Evolutionary conservation across 2,329 filamentous ascomycete species (phyloP), one percentile per base, ranked within the genome.

Genomic region (Claviceps maximensis): DNA sequence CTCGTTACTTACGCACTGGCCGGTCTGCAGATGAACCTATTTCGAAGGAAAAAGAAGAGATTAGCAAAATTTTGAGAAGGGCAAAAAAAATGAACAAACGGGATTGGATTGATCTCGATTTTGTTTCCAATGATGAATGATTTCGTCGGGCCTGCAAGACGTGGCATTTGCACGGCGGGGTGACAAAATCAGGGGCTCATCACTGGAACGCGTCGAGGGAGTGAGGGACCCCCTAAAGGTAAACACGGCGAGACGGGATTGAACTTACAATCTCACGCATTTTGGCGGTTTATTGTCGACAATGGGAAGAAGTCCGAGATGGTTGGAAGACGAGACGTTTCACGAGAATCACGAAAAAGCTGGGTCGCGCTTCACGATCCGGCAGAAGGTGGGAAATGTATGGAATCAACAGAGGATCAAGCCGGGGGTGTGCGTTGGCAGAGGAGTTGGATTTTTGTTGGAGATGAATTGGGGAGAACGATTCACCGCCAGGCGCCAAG

Each of bases 21-120:
- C 93, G 81, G 91, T 97, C 80, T 97, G 93, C 67, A 98, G 89
- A 78, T 97, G 93, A 76, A 97, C 90, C 91, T 97, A 71, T 67
- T 70, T 70, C 79, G 67, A 89, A 8, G 69, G 77, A 66, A 60
- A 60, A 61, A 61, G 64, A 72, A 73, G 9, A 27, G 21, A 15
- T 25, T 25, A 27, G 42, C 42, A 21, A 45, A 25, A 6, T 9
- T n/a, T n/a, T 33, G 29, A 29, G 9, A 9, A 29, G 9, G 3
- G 1, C 6, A 29, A 67, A 69, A 59, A 38, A 56, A 42, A 60
- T 58, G 68, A 80, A 84, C 76, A 86, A 86, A 21, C 7, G 25
- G 12, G 17, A 21, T 41, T 15, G 1, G 33, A 12, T 27, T n/a
- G 23, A 36, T 40, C 46, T 33, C 48, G 45, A 23, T 45, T 23